A percentile compares a stretch with the other conserved stretches of the same genome.
phyloP scores from a whole-genome alignment of 225 moss, liverwort and hornwort species.

The Bryoerythrophyllum caledonicum region DNA sequence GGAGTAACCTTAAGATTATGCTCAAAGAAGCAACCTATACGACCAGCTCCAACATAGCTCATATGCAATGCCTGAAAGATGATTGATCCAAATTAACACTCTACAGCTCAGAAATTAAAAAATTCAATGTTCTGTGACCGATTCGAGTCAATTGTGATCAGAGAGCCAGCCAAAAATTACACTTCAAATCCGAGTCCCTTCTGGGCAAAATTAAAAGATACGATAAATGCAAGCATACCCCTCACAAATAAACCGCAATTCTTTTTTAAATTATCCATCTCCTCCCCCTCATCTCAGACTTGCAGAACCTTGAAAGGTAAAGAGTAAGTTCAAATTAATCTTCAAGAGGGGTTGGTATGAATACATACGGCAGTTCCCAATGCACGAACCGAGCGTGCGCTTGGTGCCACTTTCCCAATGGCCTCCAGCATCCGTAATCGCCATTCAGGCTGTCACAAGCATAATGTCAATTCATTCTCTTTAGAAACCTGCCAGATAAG shows the following conservation, averaged over 20 bases:
- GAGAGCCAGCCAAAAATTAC: not conserved
- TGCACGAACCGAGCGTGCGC: slow-evolving; percentile 70
- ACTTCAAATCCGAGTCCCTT: not conserved
- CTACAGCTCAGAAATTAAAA: not conserved
- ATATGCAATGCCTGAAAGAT: slow-evolving; percentile 73
- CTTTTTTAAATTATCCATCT: not conserved
- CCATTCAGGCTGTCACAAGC: slow-evolving; percentile 60
- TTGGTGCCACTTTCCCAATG: slow-evolving; percentile 75
- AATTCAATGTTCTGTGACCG: not conserved
- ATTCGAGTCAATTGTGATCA: not conserved
- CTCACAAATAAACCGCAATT: not conserved
- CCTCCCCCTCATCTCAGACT: slow-evolving; percentile 3
- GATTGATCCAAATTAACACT: slow-evolving; percentile 6
- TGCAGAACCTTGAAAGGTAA: not conserved
- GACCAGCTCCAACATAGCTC: slow-evolving; percentile 84
- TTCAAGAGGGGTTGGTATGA: slow-evolving; percentile 11
- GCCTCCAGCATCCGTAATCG: slow-evolving; percentile 75
- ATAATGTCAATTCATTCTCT: slow-evolving; percentile 14
- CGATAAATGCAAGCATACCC: not conserved
- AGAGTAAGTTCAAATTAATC: not conserved
- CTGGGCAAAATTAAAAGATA: not conserved
- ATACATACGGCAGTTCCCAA: slow-evolving; percentile 71
- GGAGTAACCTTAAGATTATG: slow-evolving; percentile 69
- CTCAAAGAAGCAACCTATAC: slow-evolving; percentile 78
- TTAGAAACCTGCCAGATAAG: slow-evolving; percentile 3